phyloP scores from a whole-genome alignment of 1,284 basidiomycete species.

The Ustilago trichophora region DNA sequence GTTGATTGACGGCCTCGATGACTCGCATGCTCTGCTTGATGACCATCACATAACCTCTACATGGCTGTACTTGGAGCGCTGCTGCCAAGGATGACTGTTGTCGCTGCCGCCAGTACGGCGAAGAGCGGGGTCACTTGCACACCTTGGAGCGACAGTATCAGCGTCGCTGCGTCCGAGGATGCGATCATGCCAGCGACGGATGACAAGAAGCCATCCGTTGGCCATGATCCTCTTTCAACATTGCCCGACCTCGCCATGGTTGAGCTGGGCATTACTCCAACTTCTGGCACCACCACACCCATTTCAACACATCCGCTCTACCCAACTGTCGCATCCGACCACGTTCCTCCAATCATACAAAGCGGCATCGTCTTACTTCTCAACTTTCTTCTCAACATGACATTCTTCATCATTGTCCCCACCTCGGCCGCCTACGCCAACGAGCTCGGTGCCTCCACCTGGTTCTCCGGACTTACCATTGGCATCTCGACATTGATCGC shows the following conservation, averaged over 20 bases:
- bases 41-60: no score
- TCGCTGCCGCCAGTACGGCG: no score
- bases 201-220: background rate
- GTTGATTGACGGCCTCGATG: no score
- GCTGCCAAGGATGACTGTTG: no score
- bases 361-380: constrained; percentile 30
- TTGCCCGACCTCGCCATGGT: constrained; percentile 1
- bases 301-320: background rate
- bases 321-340: constrained; percentile 14
- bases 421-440: constrained; percentile 40
- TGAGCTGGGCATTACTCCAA: constrained; percentile 2
- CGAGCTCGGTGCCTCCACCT: constrained; percentile 41
- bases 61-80: no score
- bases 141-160: no score
- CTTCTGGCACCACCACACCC: background rate
- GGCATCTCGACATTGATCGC: constrained; percentile 38
- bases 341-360: constrained; percentile 29
- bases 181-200: no score
- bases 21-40: no score
- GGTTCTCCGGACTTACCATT: constrained; percentile 50
- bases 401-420: constrained; percentile 55
- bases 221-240: background rate
- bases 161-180: no score
- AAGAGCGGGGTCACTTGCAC: no score
- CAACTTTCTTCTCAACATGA: constrained; percentile 51